Evolutionary conservation across 2,329 filamentous ascomycete species (phyloP).

Genomic region (Verticillium longisporum): DNA sequence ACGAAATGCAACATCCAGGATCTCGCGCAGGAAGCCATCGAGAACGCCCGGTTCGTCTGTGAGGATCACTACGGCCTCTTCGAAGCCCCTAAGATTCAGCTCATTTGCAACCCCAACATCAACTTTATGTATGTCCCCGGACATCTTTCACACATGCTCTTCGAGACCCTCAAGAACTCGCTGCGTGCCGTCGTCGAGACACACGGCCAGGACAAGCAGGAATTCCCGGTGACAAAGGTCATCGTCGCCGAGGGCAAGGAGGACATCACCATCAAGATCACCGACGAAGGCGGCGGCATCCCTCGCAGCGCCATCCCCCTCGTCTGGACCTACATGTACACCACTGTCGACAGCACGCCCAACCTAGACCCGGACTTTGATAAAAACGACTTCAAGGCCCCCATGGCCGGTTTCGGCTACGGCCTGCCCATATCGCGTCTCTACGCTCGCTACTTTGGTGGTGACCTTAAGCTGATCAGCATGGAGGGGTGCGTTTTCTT

Average conservation of each 20-base stretch:
- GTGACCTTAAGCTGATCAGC: constrained; percentile 93
- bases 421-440: constrained; percentile 88
- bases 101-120: constrained; percentile 88
- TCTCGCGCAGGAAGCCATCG: constrained; percentile 92
- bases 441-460: constrained; percentile 95
- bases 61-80: constrained; percentile 98
- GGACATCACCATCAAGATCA: constrained; percentile 98
- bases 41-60: constrained; percentile 98
- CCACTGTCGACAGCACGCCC: constrained; percentile 92
- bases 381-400: constrained; percentile 98
- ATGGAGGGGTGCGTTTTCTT: constrained; percentile 82
- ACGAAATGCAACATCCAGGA: constrained; percentile 97
- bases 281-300: constrained; percentile 93
- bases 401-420: constrained; percentile 99
- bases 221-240: constrained; percentile 94
- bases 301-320: constrained; percentile 87
- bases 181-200: constrained; percentile 93
- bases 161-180: constrained; percentile 98
- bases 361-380: constrained; percentile 96
- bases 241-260: constrained; percentile 97
- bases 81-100: constrained; percentile 91
- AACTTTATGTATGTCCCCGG: constrained; percentile 99
- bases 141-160: constrained; percentile 98
- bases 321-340: constrained; percentile 99
- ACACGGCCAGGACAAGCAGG: constrained; percentile 90